Evolutionary conservation across 495 filamentous ascomycete genomes (phyloP).

Genomic region (Darksidea phi): DNA sequence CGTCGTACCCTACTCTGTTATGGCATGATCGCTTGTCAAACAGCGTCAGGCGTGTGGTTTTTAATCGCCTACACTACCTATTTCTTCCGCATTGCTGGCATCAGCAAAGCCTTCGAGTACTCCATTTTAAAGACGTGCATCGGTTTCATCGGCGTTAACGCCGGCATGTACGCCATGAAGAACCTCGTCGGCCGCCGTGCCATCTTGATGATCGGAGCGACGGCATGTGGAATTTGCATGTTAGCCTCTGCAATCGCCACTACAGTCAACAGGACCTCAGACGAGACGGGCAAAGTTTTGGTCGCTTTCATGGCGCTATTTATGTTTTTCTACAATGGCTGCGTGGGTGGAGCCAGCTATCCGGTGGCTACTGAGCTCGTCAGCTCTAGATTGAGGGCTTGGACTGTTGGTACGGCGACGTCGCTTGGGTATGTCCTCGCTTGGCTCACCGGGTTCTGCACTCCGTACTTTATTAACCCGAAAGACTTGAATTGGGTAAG

Average conservation of each 20-base stretch:
- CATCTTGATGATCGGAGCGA: slow-evolving; percentile 25
- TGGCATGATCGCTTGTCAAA: slow-evolving; percentile 45
- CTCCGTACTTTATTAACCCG: slow-evolving; percentile 53
- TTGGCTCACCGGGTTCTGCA: slow-evolving; percentile 47
- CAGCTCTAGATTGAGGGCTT: slow-evolving; percentile 51
- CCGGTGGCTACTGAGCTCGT: slow-evolving; percentile 34
- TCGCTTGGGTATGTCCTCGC: slow-evolving; percentile 53
- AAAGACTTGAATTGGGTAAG: slow-evolving; percentile 50
- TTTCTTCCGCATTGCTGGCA: slow-evolving; percentile 25
- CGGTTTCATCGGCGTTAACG: slow-evolving; percentile 26
- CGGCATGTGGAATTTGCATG: slow-evolving; percentile 18
- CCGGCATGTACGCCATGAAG: slow-evolving; percentile 20
- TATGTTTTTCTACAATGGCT: slow-evolving; percentile 28
- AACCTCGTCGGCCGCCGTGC: slow-evolving; percentile 16
- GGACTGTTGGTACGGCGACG: slow-evolving; percentile 53
- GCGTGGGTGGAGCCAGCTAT: slow-evolving; percentile 16
- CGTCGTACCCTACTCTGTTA: slow-evolving; percentile 63
- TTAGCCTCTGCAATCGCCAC: slow-evolving; percentile 12
- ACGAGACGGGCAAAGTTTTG: slow-evolving; percentile 5
- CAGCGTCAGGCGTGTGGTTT: slow-evolving; percentile 21
- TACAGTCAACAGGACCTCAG: not conserved
- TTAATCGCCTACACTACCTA: slow-evolving; percentile 49
- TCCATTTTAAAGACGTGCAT: slow-evolving; percentile 24
- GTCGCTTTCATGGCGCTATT: slow-evolving; percentile 28
- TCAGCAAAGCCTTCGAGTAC: slow-evolving; percentile 22